Percentiles rank a stretch among this genome's conserved stretches.
Conservation (phyloP, 2,329 filamentous ascomycete species). For the Alternaria triticina region DNA sequence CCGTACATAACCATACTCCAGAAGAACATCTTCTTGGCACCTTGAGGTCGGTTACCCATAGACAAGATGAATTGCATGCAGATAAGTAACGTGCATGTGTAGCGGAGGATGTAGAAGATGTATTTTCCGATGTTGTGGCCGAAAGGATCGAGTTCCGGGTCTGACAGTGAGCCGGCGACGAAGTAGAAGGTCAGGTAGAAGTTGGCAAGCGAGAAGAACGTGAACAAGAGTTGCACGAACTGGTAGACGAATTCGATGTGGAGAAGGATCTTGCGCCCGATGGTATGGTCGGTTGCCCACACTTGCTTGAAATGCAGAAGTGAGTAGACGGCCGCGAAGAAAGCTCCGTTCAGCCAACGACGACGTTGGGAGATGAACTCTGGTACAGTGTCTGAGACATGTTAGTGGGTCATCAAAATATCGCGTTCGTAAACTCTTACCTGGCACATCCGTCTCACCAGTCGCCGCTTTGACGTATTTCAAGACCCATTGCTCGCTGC, state of each 20-base stretch:
- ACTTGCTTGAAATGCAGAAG: constrained; percentile 94
- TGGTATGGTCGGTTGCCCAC: constrained; percentile 88
- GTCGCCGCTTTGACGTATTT: constrained; percentile 98
- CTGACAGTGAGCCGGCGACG: constrained; percentile 86
- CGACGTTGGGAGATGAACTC: constrained; percentile 97
- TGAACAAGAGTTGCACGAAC: constrained; percentile 89
- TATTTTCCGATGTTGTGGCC: constrained; percentile 82
- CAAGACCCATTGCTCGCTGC: constrained; percentile 92
- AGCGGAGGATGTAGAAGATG: constrained; percentile 87
- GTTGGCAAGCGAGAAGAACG: constrained; percentile 97
- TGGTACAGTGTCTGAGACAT: constrained; percentile 75
- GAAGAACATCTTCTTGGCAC: constrained; percentile 89
- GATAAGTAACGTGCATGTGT: constrained; percentile 85
- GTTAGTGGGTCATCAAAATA: constrained; percentile 10
- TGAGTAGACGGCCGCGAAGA: constrained; percentile 98
- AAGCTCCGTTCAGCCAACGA: constrained; percentile 97
- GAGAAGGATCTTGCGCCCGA: constrained; percentile 86
- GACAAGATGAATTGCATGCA: constrained; percentile 95
- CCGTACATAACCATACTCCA: constrained; percentile 87
- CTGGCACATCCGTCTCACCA: constrained; percentile 96
- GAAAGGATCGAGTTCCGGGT: constrained; percentile 84
- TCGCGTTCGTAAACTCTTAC: too few species aligned
- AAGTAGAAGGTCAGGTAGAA: constrained; percentile 99
- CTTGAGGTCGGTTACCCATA: constrained; percentile 94
- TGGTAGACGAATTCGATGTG: constrained; percentile 97